Percentiles rank a stretch among this genome's conserved stretches.
These are phyloP conservation scores for Berkeleyomyces rouxiae DNA, from an alignment of 2,329 filamentous ascomycete species.

Conservation along the genomic window DNA sequence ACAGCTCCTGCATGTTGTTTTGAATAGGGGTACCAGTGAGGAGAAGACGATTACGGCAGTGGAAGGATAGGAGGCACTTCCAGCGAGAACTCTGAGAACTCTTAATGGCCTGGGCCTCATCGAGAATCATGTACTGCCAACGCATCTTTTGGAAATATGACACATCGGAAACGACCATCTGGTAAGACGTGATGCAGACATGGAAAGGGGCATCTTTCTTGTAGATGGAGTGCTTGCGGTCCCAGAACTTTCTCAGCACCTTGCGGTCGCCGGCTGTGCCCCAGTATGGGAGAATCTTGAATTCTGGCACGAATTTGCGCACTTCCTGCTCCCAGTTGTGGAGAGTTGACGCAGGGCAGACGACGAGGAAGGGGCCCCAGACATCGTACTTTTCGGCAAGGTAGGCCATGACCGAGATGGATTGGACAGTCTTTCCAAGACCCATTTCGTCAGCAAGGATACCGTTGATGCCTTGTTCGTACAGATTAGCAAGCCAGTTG, in stretches of 20 bases:
- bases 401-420: conserved; percentile 98
- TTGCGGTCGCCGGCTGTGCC: conserved; percentile 88
- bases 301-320: conserved; percentile 76
- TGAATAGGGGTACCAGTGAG: conserved; percentile 96
- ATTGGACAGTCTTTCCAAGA: conserved; percentile 97
- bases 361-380: conserved; percentile 94
- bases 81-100: conserved; percentile 90
- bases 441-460: conserved; percentile 99
- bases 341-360: conserved; percentile 85
- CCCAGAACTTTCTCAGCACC: conserved; percentile 96
- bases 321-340: conserved; percentile 99
- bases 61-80: conserved; percentile 88
- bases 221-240: conserved; percentile 93
- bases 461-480: conserved; percentile 98
- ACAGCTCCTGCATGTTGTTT: conserved; percentile 99
- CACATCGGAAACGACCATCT: conserved; percentile 88
- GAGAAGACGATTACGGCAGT: conserved; percentile 83
- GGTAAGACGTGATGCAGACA: conserved; percentile 90
- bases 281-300: conserved; percentile 97
- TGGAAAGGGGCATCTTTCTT: conserved; percentile 87
- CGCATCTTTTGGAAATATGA: conserved; percentile 98
- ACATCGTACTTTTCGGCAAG: conserved; percentile 94
- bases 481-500: conserved; percentile 97
- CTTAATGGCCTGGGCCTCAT: conserved; percentile 98
- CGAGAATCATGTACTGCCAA: conserved; percentile 99